A percentile compares a stretch with the other conserved stretches of the same genome.
Conservation (phyloP, 1,139 yeast genomes). For the Blastobotrys ciferrii region DNA sequence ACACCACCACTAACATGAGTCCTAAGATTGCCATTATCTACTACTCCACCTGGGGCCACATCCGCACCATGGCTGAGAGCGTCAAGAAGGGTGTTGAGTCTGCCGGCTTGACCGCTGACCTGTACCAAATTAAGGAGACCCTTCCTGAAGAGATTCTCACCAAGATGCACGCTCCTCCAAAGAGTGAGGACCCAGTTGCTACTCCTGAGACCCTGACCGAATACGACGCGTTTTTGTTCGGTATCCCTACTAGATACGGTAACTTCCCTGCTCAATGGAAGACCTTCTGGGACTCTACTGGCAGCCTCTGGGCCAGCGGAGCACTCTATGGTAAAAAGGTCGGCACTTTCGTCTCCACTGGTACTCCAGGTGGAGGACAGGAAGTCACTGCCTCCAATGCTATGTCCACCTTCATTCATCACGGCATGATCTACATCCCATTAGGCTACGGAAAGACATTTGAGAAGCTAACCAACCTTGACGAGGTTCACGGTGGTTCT, state of each 20-base stretch:
- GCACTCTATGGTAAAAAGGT: slow-evolving; percentile 72
- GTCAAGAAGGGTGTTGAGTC: slow-evolving; percentile 55
- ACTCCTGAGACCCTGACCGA: slow-evolving; percentile 54
- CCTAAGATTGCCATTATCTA: slow-evolving; percentile 41
- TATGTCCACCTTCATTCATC: slow-evolving; percentile 69
- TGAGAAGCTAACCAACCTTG: slow-evolving; percentile 55
- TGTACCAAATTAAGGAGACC: slow-evolving; percentile 77
- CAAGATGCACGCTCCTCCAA: slow-evolving; percentile 64
- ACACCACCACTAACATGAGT: too few species aligned
- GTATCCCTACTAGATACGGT: slow-evolving; percentile 84
- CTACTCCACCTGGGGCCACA: slow-evolving; percentile 66
- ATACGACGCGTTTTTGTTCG: slow-evolving; percentile 77
- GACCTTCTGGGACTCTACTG: slow-evolving; percentile 79
- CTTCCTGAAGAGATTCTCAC: slow-evolving; percentile 60
- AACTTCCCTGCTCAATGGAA: slow-evolving; percentile 79
- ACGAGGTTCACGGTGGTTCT: slow-evolving; percentile 77
- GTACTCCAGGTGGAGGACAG: slow-evolving; percentile 83
- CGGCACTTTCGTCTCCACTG: slow-evolving; percentile 75
- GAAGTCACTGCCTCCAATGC: slow-evolving; percentile 67
- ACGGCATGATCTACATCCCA: slow-evolving; percentile 77
- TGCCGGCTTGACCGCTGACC: slow-evolving; percentile 67
- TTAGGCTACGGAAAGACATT: slow-evolving; percentile 70
- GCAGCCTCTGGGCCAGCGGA: slow-evolving; percentile 80
- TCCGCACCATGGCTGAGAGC: slow-evolving; percentile 52
- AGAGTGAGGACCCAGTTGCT: slow-evolving; percentile 60